These are phyloP conservation scores for Botryosphaeria dothidea DNA, from an alignment of 2,329 filamentous ascomycete genomes.

Conservation along the genomic window DNA sequence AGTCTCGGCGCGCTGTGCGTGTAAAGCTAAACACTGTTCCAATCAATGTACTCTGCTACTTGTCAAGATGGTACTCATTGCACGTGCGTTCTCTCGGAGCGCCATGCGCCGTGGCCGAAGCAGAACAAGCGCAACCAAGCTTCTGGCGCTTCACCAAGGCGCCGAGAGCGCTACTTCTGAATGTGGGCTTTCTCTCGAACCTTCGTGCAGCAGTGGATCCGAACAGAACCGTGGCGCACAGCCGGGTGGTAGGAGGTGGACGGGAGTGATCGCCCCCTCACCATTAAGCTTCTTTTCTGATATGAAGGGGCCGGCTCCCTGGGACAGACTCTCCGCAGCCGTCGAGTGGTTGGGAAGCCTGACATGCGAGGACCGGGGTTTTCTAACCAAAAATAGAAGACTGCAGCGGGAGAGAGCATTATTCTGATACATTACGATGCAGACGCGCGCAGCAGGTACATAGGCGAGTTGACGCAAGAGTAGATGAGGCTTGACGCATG, in stretches of 20 bases:
- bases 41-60: conserved; percentile 13
- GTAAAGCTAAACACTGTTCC: conserved; percentile 12
- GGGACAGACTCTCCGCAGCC: conserved; percentile 1
- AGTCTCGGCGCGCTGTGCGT: conserved; percentile 8
- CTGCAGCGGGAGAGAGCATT: not conserved
- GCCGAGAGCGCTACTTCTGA: not conserved
- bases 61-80: not conserved
- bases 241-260: not conserved
- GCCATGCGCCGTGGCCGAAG: not conserved
- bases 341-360: not conserved
- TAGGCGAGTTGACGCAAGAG: too few species aligned
- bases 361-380: not conserved
- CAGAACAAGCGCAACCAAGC: not conserved
- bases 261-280: not conserved
- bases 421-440: too few species aligned
- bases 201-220: conserved; percentile 1
- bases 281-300: conserved; percentile 11
- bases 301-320: not conserved
- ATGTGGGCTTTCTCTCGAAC: not conserved
- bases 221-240: conserved; percentile 1
- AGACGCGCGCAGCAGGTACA: too few species aligned
- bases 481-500: too few species aligned
- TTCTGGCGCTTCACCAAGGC: not conserved
- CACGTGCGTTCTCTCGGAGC: not conserved
- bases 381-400: not conserved